Evolutionary conservation across 2,329 filamentous ascomycete genomes (phyloP).

Genomic region (Diaporthe eres): DNA sequence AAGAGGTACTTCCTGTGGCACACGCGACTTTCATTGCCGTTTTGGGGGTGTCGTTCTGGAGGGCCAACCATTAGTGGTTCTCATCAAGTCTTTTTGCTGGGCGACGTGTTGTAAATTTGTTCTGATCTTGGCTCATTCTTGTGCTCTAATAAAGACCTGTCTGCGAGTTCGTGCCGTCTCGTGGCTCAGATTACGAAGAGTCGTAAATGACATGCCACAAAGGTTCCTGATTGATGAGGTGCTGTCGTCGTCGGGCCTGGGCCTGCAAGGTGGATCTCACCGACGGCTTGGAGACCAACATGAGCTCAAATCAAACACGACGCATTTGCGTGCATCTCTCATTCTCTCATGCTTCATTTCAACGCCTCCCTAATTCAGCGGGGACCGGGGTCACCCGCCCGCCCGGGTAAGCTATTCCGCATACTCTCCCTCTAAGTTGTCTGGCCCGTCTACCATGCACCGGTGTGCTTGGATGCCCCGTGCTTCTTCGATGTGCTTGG

Average conservation of each 20-base stretch:
- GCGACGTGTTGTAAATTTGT: constrained; percentile 5
- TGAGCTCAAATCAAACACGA: constrained; percentile 35
- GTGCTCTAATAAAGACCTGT: background rate
- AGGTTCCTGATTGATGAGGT: constrained; percentile 19
- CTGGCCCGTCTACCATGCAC: constrained; percentile 7
- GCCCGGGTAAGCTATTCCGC: constrained; percentile 30
- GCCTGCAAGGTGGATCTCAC: constrained; percentile 31
- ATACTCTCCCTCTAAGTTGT: constrained; percentile 12
- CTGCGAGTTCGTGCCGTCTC: constrained; percentile 3
- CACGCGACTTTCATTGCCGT: constrained; percentile 31
- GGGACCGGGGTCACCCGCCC: constrained; percentile 31
- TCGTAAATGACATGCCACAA: constrained; percentile 30
- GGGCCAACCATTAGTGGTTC: background rate
- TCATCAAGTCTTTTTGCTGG: background rate
- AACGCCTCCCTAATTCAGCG: constrained; percentile 30
- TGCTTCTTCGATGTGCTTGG: constrained; percentile 6
- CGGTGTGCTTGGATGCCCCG: background rate
- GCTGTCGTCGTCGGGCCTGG: constrained; percentile 4
- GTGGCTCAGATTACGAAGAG: background rate
- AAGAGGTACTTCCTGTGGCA: constrained; percentile 20
- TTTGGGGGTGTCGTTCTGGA: constrained; percentile 13
- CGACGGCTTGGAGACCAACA: constrained; percentile 17
- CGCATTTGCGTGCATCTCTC: constrained; percentile 25
- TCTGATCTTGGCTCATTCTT: constrained; percentile 16
- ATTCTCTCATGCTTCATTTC: constrained; percentile 26